Evolutionary conservation across 305 asterid genomes (phyloP).

Genomic region (Plantago lanceolata): DNA sequence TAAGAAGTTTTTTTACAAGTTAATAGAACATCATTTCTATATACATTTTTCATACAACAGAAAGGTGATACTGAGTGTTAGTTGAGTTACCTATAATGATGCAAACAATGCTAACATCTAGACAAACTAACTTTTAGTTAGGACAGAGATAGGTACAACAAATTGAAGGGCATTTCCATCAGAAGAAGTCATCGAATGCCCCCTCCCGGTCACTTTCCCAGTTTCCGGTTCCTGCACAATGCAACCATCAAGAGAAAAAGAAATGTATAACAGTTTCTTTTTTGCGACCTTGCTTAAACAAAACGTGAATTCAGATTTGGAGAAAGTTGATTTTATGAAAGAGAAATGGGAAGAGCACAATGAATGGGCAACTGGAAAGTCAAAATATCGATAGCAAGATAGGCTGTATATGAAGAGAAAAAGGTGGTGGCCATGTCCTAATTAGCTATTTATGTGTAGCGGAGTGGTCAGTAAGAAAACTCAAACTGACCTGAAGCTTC

Average conservation of each 20-base stretch:
- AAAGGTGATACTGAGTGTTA: constrained; percentile 35
- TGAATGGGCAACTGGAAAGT: constrained; percentile 27
- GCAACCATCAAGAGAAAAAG: constrained; percentile 66
- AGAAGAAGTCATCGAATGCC: constrained; percentile 96
- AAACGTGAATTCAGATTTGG: constrained; percentile 32
- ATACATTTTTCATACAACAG: constrained; percentile 36
- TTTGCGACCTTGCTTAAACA: constrained; percentile 28
- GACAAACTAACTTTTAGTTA: constrained; percentile 48
- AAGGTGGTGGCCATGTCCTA: constrained; percentile 31
- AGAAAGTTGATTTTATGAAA: constrained; percentile 32
- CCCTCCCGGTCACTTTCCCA: constrained; percentile 89
- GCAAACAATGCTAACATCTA: constrained; percentile 41
- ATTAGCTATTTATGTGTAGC: constrained; percentile 30
- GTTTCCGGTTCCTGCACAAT: constrained; percentile 84
- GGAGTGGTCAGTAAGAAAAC: constrained; percentile 37
- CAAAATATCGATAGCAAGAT: constrained; percentile 20
- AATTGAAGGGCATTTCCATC: constrained; percentile 54
- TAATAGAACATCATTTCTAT: constrained; percentile 24
- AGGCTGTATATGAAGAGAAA: constrained; percentile 21
- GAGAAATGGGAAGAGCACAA: constrained; percentile 27
- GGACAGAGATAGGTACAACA: constrained; percentile 47
- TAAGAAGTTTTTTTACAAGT: constrained; percentile 8
- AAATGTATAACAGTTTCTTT: constrained; percentile 39
- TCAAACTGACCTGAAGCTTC: constrained; percentile 81
- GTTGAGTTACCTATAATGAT: constrained; percentile 39